These are phyloP conservation scores for Zymoseptoria tritici DNA, from an alignment of 2,329 filamentous ascomycete genomes.

Conservation along the genomic window DNA sequence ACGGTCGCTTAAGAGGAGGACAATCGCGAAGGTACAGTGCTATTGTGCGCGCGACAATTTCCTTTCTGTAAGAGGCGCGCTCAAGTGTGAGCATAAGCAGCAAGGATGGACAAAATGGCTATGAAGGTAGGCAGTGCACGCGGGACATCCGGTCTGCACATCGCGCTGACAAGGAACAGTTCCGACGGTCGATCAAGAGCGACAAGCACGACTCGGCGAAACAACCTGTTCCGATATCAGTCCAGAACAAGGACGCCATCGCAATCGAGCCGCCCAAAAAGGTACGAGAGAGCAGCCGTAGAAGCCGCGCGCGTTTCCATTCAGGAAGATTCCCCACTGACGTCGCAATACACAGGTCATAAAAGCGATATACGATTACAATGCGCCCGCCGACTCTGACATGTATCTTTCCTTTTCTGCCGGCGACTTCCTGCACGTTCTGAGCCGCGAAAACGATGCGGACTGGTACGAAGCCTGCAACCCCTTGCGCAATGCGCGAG, in stretches of 20 bases:
- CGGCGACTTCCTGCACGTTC: conserved; percentile 97
- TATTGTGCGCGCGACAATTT: background rate
- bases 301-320: background rate
- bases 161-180: conserved; percentile 26
- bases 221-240: conserved; percentile 64
- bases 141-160: background rate
- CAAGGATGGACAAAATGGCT: conserved; percentile 1
- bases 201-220: conserved; percentile 59
- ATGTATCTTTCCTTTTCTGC: conserved; percentile 77
- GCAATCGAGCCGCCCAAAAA: conserved; percentile 91
- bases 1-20: background rate
- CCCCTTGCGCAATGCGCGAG: conserved; percentile 77
- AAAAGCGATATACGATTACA: conserved; percentile 90
- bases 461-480: conserved; percentile 99
- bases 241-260: conserved; percentile 76
- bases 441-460: conserved; percentile 84
- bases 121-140: conserved; percentile 14
- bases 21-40: background rate
- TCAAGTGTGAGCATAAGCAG: background rate
- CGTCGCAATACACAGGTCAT: conserved; percentile 62
- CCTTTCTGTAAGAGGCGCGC: background rate
- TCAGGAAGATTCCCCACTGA: background rate
- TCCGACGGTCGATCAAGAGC: conserved; percentile 83
- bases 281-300: conserved; percentile 47
- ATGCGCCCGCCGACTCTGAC: conserved; percentile 54